A percentile compares a stretch with the other conserved stretches of the same genome.
phyloP scores from a whole-genome alignment of 768 basidiomycete species.

The Panellus pusillus region DNA sequence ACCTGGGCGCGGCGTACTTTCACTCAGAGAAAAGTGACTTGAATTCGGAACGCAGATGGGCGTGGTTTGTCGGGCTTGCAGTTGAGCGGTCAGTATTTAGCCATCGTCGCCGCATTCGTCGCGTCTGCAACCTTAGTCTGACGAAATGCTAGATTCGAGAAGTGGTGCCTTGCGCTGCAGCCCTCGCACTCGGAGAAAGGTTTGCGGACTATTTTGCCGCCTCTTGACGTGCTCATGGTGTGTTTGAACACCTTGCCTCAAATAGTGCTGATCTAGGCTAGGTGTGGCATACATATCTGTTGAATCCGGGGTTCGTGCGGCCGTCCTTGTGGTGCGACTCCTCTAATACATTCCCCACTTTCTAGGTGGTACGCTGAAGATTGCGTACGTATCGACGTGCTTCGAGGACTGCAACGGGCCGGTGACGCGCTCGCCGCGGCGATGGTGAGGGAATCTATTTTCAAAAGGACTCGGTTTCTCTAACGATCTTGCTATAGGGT shows the following conservation, averaged over 20 bases:
- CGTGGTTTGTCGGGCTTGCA: conserved; percentile 24
- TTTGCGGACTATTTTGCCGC: conserved; percentile 10
- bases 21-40: background rate
- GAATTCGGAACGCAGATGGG: conserved; percentile 18
- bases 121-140: background rate
- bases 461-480: background rate
- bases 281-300: conserved; percentile 40
- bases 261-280: conserved; percentile 5
- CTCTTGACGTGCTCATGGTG: conserved; percentile 18
- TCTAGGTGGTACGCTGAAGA: conserved; percentile 37
- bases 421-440: conserved; percentile 14
- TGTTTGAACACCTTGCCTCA: too few relatives aligned
- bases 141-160: conserved; percentile 17
- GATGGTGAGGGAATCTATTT: conserved; percentile 18
- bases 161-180: conserved; percentile 19
- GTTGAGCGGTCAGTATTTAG: conserved; percentile 19
- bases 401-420: conserved; percentile 25
- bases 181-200: conserved; percentile 20
- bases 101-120: background rate
- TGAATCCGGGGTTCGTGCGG: conserved; percentile 24
- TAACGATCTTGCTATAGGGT: background rate
- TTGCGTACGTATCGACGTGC: conserved; percentile 22
- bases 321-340: background rate
- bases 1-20: background rate
- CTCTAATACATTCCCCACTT: background rate